Evolutionary conservation across 2,329 filamentous ascomycete species (phyloP).

Genomic region (Orbilia quercus): DNA sequence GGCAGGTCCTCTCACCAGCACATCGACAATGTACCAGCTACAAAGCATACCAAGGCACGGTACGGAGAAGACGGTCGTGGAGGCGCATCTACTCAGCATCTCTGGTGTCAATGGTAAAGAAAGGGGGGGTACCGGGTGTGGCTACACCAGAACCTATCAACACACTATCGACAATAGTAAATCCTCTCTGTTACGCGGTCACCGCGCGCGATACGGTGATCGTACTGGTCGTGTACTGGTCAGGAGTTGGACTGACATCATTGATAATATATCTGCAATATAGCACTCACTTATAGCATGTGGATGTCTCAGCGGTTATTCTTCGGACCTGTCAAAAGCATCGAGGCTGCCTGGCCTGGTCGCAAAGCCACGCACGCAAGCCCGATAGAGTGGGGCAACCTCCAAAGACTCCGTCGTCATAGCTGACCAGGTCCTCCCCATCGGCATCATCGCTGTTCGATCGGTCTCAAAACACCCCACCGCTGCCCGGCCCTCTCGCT

Average conservation of each 20-base stretch:
- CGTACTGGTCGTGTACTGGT: conserved; percentile 1
- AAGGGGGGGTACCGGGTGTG: too few relatives aligned
- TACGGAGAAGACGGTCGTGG: too few relatives aligned
- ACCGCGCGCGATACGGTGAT: conserved; percentile 5
- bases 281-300: too few relatives aligned
- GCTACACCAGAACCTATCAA: conserved; percentile 13
- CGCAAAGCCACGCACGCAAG: conserved; percentile 22
- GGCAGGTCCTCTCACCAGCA: conserved; percentile 26
- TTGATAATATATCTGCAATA: too few relatives aligned
- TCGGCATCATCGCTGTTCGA: conserved; percentile 12
- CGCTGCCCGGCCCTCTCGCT: conserved; percentile 21
- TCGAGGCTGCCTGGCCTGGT: neutral
- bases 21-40: too few relatives aligned
- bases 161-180: too few relatives aligned
- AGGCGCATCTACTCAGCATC: too few relatives aligned
- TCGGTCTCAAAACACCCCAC: conserved; percentile 9
- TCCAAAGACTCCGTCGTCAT: conserved; percentile 18
- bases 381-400: conserved; percentile 3
- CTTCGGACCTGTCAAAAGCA: conserved; percentile 14
- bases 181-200: conserved; percentile 13
- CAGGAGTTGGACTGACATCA: conserved; percentile 16
- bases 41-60: too few relatives aligned
- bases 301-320: too few relatives aligned
- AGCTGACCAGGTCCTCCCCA: neutral
- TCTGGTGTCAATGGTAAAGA: too few relatives aligned